Evolutionary conservation across 495 filamentous ascomycete species (phyloP), one percentile per base, ranked within the genome.

Genomic region (Terfezia boudieri): DNA sequence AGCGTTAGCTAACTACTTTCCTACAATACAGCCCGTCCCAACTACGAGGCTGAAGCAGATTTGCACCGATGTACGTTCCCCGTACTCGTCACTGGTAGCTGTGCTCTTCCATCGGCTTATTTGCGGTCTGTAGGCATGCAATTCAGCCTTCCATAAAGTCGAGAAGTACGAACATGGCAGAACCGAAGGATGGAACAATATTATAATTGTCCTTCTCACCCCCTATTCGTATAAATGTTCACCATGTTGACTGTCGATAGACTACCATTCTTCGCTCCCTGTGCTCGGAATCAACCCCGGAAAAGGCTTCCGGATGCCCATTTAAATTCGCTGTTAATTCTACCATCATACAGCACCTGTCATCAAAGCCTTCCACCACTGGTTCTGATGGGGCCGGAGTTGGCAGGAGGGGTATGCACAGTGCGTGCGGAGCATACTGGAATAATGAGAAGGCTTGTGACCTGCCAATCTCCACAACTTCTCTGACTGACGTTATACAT

Each of bases 281-380:
- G 55, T 86, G 95, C 67, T 74, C 81, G 55, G 88, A 93, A 61
- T 82, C 86, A 46, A 76, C 78, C 12, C 81, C 80, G 11, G 53
- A 71, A 8, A 49, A 54, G 32, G 50, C 60, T 43, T 60, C 67
- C 0, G 14, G 17, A 46, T 46, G 41, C 41, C 67, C 69, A 14
- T 92, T 80, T 74, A 94, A 95, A 68, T 98, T 84, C 69, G 81
- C 83, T 57, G 85, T 94, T 67, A 94, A 92, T 74, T 92, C 84
- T 74, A 96, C 87, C 59, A 95, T 96, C 65, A 90, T 98, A 57
- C 90, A 98, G 67, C 89, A 98, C 65, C 71, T 81, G 68, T 77
- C 50, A 14, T 14, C 41, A 46, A 46, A 6, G 4, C 14, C 41
- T 14, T 4, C 41, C 17, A 20, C 41, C 41, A 5, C 41, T 46